Percentiles rank a stretch among this genome's conserved stretches.
Evolutionary conservation across 2,329 filamentous ascomycete genomes (phyloP).

Genomic region (Fusarium coffeatum): DNA sequence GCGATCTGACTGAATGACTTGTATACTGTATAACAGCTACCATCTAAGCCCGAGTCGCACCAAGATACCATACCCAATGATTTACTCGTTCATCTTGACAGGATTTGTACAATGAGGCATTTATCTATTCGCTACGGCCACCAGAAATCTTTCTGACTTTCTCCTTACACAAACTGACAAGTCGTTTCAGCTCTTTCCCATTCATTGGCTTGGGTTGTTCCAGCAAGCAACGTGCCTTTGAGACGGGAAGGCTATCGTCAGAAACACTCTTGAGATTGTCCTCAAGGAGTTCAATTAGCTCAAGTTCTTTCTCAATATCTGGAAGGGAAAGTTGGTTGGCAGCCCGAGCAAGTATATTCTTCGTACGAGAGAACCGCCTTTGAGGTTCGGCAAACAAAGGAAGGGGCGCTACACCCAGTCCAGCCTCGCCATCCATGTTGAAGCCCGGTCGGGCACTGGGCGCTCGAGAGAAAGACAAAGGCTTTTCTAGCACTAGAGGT

Average conservation of each 20-base stretch:
- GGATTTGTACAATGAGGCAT: conserved; percentile 1
- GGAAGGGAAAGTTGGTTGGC: conserved; percentile 15
- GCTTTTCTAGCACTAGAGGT: conserved; percentile 20
- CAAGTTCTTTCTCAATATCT: neutral
- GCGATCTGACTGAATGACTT: conserved; percentile 11
- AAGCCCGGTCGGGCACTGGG: conserved; percentile 16
- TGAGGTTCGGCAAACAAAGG: conserved; percentile 15
- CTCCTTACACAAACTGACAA: conserved; percentile 48
- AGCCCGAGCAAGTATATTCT: neutral
- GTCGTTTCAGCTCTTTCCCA: conserved; percentile 47
- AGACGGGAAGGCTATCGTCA: conserved; percentile 40
- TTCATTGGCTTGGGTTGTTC: conserved; percentile 50
- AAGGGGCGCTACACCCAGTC: neutral
- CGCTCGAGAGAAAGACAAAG: neutral
- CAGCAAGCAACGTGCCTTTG: conserved; percentile 46
- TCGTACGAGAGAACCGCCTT: conserved; percentile 5
- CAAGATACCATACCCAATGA: conserved; percentile 18
- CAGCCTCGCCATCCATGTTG: conserved; percentile 43
- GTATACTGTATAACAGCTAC: conserved; percentile 29
- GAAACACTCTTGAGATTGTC: conserved; percentile 28
- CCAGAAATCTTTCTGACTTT: conserved; percentile 40
- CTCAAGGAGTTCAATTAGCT: conserved; percentile 1
- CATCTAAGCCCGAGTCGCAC: conserved; percentile 17
- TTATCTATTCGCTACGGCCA: conserved; percentile 30
- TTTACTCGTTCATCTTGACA: neutral